Base-by-base conservation (phyloP, 1,284 basidiomycete species). In the Leccinum pseudoinsigne region DNA sequence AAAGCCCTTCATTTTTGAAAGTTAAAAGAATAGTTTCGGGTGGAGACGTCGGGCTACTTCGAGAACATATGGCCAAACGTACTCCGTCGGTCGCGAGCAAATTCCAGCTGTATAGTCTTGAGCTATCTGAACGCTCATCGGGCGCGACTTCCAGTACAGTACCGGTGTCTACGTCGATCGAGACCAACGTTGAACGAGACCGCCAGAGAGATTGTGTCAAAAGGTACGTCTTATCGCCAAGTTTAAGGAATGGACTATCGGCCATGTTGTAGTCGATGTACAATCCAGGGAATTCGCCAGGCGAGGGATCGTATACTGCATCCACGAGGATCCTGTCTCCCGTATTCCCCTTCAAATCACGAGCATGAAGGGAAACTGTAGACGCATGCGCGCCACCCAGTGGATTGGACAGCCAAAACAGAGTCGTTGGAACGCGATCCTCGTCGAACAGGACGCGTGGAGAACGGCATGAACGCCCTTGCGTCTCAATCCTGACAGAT, bases 301-400 rank as follows among this genome's bases (percentile, higher is more conserved):
- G 54, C 0, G 69, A 45, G 2, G 72, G 79, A 12, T 86, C 79
- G 2, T 73, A 63, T 9, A 80, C 78, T 1, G 83, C 75, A 12
- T 85, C 68, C 16, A 76, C 68, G 28, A 66, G 67, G 62, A 62
- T 16, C 58, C 55, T 66, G 42, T 72, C 64, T 2, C 57, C 14
- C 38, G 21, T 50, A 14, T 61, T 61, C 11, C 47, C 47, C 23
- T 64, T 61, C 36, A 79, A 53, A 68, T 83, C 76, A n/a, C 80
- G 70, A 4, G 73, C 67, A 65, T 86, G 80, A 0, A 92, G 71
- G 3, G 80, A 74, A 0, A 83, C 79, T 9, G 86, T 87, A 0
- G 84, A 83, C 5, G 80, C 79, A 67, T 92, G 91, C 0, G 87
- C 78, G 1, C 88, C 88, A 0, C 86, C 86, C 4, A 79, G 72